Base-by-base conservation (phyloP, 306 rosid genomes). In the Arachis stenosperma region DNA sequence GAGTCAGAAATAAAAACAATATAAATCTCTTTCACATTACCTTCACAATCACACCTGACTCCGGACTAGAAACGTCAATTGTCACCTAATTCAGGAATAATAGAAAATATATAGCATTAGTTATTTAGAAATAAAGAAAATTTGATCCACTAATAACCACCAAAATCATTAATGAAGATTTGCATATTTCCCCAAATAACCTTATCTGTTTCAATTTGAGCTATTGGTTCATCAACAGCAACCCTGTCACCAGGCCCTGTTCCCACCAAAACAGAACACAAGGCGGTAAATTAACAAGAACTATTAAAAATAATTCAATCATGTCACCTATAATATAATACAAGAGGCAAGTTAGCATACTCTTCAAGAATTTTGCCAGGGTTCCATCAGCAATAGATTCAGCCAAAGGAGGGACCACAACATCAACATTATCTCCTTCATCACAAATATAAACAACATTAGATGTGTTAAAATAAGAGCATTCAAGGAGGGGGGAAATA, bases 181-280 rank as follows among this genome's bases (percentile, higher is more conserved):
- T 47, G 65, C 43, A 78, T 29, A 37, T 42, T 62, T 67, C 43
- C 59, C 54, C 22, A 56, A 13, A 66, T 44, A 75, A 91, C 95
- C 97, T 88, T 91, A 81, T 91, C 97, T 37, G 97, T 91, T 81
- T 88, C 97, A 62, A 91, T 86, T 70, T 91, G 92, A 84, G 97
- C 95, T 82, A 91, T 87, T 43, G 92, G 84, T 74, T 91, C 97
- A 61, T 91, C 97, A 74, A 79, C 73, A 82, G 77, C 85, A 65
- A 91, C 97, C 58, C 82, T 73, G 78, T 91, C 95, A 60, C 95
- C 97, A 50, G 89, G 81, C 68, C 82, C 97, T 91, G 86, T 56
- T 52, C 79, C 29, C 85, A 78, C 69, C 74, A 77, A 72, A 78
- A 59, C 17, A 61, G 41, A 47, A 78, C 27, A 17, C n/a, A 15